Evolutionary conservation across 768 basidiomycete genomes (phyloP).

Genomic region (Ramaria sp.): DNA sequence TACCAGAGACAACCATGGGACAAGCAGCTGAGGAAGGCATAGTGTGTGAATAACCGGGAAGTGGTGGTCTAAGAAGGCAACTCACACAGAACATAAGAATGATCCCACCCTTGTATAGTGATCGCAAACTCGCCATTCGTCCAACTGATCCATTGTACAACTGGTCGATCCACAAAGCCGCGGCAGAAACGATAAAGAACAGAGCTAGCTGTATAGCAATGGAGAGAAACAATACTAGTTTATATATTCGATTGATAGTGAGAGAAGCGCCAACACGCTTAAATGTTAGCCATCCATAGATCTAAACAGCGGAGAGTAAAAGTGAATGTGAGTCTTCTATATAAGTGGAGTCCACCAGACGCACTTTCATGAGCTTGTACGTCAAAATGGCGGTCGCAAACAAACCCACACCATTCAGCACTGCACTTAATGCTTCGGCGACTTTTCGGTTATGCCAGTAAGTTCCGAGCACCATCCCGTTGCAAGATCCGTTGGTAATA

Average conservation of each 20-base stretch:
- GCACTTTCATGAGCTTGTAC: constrained; percentile 66
- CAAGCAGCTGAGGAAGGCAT: constrained; percentile 33
- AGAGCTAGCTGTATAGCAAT: constrained; percentile 65
- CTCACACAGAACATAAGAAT: constrained; percentile 51
- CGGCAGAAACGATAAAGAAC: constrained; percentile 65
- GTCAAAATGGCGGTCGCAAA: constrained; percentile 53
- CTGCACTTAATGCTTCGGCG: constrained; percentile 56
- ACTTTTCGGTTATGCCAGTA: constrained; percentile 54
- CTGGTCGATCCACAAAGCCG: constrained; percentile 70
- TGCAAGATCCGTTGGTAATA: constrained; percentile 57
- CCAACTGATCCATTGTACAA: constrained; percentile 57
- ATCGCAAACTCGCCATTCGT: constrained; percentile 32
- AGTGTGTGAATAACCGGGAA: background rate
- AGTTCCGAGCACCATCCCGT: constrained; percentile 37
- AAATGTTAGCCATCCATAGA: constrained; percentile 83
- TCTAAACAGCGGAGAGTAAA: constrained; percentile 22
- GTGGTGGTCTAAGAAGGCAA: constrained; percentile 10
- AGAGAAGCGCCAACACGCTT: constrained; percentile 72
- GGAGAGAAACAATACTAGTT: constrained; percentile 55
- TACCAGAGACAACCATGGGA: constrained; percentile 62
- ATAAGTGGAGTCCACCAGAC: constrained; percentile 7
- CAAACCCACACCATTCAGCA: constrained; percentile 49
- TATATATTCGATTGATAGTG: constrained; percentile 66
- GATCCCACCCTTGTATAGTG: constrained; percentile 43
- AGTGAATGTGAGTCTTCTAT: background rate